Conservation (phyloP, 805 yeast genomes). For the Wickerhamiella azyma region DNA sequence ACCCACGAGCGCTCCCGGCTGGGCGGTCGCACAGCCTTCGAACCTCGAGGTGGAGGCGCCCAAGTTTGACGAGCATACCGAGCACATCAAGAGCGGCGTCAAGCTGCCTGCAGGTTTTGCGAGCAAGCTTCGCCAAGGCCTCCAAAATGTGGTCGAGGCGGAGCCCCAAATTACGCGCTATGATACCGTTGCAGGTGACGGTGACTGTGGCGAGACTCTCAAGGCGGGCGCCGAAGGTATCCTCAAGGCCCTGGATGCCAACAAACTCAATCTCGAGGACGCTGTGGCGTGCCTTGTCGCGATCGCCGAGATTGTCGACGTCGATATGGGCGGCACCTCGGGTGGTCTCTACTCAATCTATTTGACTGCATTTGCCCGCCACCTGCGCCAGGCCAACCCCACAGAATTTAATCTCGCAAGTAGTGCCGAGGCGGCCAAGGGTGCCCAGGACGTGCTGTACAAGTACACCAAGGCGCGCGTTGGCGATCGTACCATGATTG, state of each 20-base stretch:
- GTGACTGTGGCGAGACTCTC: conserved; percentile 91
- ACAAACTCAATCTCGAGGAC: conserved; percentile 17
- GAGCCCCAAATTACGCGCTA: conserved; percentile 77
- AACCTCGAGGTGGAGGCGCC: conserved; percentile 21
- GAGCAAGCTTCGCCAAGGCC: conserved; percentile 2
- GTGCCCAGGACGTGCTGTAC: conserved; percentile 61
- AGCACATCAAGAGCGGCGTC: conserved; percentile 32
- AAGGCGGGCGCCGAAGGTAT: conserved; percentile 71
- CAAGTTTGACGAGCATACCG: conserved; percentile 20
- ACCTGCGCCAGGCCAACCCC: conserved; percentile 26
- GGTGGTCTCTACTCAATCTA: conserved; percentile 86
- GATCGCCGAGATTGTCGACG: conserved; percentile 73
- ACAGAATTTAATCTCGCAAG: conserved; percentile 16
- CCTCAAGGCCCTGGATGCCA: conserved; percentile 35
- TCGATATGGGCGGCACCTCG: conserved; percentile 94
- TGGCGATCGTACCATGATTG: conserved; percentile 83
- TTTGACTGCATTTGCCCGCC: conserved; percentile 59
- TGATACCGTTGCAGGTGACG: conserved; percentile 89
- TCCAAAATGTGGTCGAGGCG: conserved; percentile 36
- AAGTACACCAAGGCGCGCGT: conserved; percentile 78
- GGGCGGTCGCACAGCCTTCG: conserved; percentile 33
- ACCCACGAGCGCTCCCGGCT: conserved; percentile 69
- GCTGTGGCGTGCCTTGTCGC: conserved; percentile 47
- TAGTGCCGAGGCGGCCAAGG: conserved; percentile 23
- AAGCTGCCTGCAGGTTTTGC: conserved; percentile 3